Conservation (phyloP, 257 asterid species). For the Fraxinus americana region DNA sequence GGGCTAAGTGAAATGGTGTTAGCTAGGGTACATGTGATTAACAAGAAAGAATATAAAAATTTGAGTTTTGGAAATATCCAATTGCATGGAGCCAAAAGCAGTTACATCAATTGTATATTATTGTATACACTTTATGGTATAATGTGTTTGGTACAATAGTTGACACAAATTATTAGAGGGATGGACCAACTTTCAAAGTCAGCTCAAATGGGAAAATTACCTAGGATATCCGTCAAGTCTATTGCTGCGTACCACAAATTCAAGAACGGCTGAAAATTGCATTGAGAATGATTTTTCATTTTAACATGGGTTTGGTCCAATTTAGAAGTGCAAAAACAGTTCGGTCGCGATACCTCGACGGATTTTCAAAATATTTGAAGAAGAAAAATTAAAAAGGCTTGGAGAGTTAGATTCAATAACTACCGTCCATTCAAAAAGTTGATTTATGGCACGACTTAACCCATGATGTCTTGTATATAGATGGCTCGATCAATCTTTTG, state of each 20-base stretch:
- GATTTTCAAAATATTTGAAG: too few relatives aligned
- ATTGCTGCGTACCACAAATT: neutral
- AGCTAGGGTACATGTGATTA: constrained; percentile 30
- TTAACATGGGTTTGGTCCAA: too few relatives aligned
- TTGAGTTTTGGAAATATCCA: constrained; percentile 62
- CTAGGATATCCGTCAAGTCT: neutral
- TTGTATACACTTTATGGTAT: constrained; percentile 27
- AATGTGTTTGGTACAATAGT: constrained; percentile 21
- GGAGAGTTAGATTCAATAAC: too few relatives aligned
- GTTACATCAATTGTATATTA: constrained; percentile 34
- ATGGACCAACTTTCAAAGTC: constrained; percentile 22
- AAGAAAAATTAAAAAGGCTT: too few relatives aligned
- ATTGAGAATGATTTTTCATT: neutral
- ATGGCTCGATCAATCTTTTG: neutral
- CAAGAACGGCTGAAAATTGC: neutral
- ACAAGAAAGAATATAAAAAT: constrained; percentile 38
- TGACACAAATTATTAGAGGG: constrained; percentile 18
- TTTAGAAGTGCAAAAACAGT: too few relatives aligned
- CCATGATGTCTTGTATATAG: neutral
- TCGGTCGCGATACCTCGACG: too few relatives aligned
- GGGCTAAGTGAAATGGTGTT: neutral
- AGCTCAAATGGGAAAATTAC: neutral
- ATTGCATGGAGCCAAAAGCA: constrained; percentile 69
- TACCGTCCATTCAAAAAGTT: neutral
- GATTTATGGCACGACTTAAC: neutral